These are phyloP conservation scores for Podosphaera xanthii DNA, from an alignment of 2,329 filamentous ascomycete species.

Conservation along the genomic window DNA sequence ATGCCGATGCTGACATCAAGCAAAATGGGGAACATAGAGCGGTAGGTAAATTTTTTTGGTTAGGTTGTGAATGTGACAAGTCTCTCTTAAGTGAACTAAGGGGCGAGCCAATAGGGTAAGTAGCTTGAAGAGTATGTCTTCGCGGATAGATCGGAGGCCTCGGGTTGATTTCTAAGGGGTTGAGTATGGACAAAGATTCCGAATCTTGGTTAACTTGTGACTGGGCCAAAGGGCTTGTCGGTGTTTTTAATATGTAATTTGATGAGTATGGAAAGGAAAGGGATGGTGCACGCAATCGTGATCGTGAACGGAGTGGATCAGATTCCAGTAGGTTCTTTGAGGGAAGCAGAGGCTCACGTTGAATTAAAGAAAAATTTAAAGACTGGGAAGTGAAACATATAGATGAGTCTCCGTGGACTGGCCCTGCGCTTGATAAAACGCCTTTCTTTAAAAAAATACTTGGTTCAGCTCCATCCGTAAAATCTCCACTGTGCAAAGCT, in stretches of 20 bases:
- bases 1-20: conserved; percentile 18
- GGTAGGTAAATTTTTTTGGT: too few relatives aligned
- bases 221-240: conserved; percentile 80
- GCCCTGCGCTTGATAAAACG: too few relatives aligned
- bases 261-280: conserved; percentile 51
- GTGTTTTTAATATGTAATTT: conserved; percentile 65
- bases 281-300: conserved; percentile 23
- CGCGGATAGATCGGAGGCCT: conserved; percentile 22
- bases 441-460: neutral
- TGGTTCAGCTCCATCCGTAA: conserved; percentile 22
- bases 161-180: conserved; percentile 25
- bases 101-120: conserved; percentile 25
- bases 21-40: too few relatives aligned
- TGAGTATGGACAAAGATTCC: conserved; percentile 33
- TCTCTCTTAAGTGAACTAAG: conserved; percentile 4
- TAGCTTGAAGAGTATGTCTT: conserved; percentile 51
- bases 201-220: conserved; percentile 66
- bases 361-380: conserved; percentile 25
- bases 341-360: conserved; percentile 18
- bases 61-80: too few relatives aligned
- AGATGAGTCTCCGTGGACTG: too few relatives aligned
- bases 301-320: conserved; percentile 4
- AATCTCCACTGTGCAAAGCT: conserved; percentile 44
- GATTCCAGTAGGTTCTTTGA: conserved; percentile 6
- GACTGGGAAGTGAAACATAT: conserved; percentile 28